Percentiles rank a stretch among this genome's conserved stretches.
These are phyloP conservation scores for Penicillium sp. DNA, from an alignment of 2,329 filamentous ascomycete genomes.

Conservation along the genomic window DNA sequence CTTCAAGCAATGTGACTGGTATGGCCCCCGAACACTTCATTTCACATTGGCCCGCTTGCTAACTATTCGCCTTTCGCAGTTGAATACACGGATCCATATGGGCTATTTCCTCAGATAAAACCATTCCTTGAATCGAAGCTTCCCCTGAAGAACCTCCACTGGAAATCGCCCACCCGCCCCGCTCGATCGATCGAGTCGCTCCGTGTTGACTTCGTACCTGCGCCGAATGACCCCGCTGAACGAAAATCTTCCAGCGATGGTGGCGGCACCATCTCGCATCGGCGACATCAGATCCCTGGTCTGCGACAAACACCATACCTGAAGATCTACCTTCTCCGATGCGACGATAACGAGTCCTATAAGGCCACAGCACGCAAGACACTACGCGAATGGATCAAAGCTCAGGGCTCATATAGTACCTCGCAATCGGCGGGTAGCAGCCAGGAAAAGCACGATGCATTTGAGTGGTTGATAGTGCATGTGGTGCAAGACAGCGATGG, in stretches of 20 bases:
- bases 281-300: slow-evolving; percentile 92
- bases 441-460: slow-evolving; percentile 92
- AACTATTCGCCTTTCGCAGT: slow-evolving; percentile 53
- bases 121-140: slow-evolving; percentile 74
- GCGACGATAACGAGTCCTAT: slow-evolving; percentile 94
- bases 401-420: slow-evolving; percentile 56
- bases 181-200: slow-evolving; percentile 90
- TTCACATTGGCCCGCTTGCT: slow-evolving; percentile 9
- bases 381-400: slow-evolving; percentile 87
- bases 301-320: slow-evolving; percentile 90
- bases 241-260: slow-evolving; percentile 38
- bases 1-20: slow-evolving; percentile 74
- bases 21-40: slow-evolving; percentile 15
- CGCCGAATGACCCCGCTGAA: slow-evolving; percentile 46
- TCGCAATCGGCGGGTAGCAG: slow-evolving; percentile 51
- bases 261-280: slow-evolving; percentile 41
- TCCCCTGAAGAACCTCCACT: slow-evolving; percentile 87
- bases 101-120: slow-evolving; percentile 78
- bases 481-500: slow-evolving; percentile 77
- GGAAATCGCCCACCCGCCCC: slow-evolving; percentile 91
- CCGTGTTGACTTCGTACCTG: slow-evolving; percentile 79
- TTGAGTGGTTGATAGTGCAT: slow-evolving; percentile 91
- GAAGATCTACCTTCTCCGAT: slow-evolving; percentile 83
- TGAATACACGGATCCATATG: slow-evolving; percentile 93
- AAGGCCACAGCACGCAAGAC: slow-evolving; percentile 74